Conservation (phyloP, 2,329 filamentous ascomycete genomes). For the Phialophora chinensis region DNA sequence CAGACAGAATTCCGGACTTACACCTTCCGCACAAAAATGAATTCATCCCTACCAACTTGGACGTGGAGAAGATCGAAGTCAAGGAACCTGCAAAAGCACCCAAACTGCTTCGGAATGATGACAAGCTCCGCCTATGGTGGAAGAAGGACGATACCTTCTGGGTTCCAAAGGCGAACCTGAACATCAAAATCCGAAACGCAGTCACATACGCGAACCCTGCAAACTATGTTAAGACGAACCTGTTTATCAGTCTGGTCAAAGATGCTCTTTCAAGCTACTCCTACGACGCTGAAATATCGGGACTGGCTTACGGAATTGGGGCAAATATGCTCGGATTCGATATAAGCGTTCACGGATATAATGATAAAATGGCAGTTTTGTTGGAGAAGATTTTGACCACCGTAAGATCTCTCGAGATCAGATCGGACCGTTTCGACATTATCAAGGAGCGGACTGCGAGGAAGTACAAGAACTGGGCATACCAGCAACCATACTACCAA, state of each 20-base stretch:
- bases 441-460: slow-evolving; percentile 83
- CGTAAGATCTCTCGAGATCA: slow-evolving; percentile 82
- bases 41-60: slow-evolving; percentile 90
- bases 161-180: slow-evolving; percentile 91
- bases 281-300: slow-evolving; percentile 93
- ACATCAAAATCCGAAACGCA: slow-evolving; percentile 79
- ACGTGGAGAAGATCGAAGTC: slow-evolving; percentile 94
- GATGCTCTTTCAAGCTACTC: slow-evolving; percentile 92
- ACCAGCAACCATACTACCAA: slow-evolving; percentile 86
- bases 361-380: slow-evolving; percentile 91
- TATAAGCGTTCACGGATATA: slow-evolving; percentile 85
- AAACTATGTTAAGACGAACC: slow-evolving; percentile 74
- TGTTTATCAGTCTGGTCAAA: slow-evolving; percentile 84
- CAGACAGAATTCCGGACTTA: slow-evolving; percentile 70
- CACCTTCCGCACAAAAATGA: slow-evolving; percentile 92
- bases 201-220: slow-evolving; percentile 79
- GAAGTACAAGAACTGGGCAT: slow-evolving; percentile 83
- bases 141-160: slow-evolving; percentile 99
- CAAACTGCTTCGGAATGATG: slow-evolving; percentile 83
- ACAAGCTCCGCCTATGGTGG: slow-evolving; percentile 83
- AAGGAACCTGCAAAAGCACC: slow-evolving; percentile 74
- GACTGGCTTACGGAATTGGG: slow-evolving; percentile 79
- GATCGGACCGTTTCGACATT: slow-evolving; percentile 86
- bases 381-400: slow-evolving; percentile 85
- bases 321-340: slow-evolving; percentile 75